Percentiles rank a stretch among this genome's conserved stretches.
These are phyloP conservation scores for Mortierella claussenii DNA, from an alignment of 192 early-diverging fungal species.

Conservation along the genomic window DNA sequence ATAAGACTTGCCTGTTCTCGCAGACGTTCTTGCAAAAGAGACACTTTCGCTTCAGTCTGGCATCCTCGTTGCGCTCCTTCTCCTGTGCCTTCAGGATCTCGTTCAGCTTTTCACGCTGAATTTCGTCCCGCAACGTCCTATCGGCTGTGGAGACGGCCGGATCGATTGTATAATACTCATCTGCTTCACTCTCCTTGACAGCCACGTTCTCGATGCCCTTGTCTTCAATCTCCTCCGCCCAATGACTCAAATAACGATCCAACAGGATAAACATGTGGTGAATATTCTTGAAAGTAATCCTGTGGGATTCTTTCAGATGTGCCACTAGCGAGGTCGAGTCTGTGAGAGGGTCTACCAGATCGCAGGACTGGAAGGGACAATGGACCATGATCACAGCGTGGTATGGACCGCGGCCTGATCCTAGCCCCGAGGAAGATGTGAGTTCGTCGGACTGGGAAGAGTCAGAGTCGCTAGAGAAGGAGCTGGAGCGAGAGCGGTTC, in stretches of 20 bases:
- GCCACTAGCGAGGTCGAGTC: constrained; percentile 71
- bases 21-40: constrained; percentile 92
- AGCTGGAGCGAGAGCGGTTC: constrained; percentile 39
- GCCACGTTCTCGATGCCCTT: constrained; percentile 50
- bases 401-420: constrained; percentile 55
- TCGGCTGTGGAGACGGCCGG: constrained; percentile 65
- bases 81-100: constrained; percentile 81
- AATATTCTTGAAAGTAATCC: constrained; percentile 72
- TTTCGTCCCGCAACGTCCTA: constrained; percentile 73
- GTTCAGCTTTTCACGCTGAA: constrained; percentile 77
- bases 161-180: constrained; percentile 67
- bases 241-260: constrained; percentile 79
- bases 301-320: constrained; percentile 75
- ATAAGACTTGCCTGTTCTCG: constrained; percentile 59
- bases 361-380: constrained; percentile 76
- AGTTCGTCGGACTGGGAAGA: constrained; percentile 47
- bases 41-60: constrained; percentile 79
- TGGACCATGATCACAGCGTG: constrained; percentile 65
- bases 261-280: constrained; percentile 82
- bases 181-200: constrained; percentile 27
- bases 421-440: constrained; percentile 9
- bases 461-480: constrained; percentile 53
- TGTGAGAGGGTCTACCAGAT: constrained; percentile 56
- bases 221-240: constrained; percentile 66
- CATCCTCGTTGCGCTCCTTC: constrained; percentile 72